A percentile compares a stretch with the other conserved stretches of the same genome.
phyloP scores from a whole-genome alignment of 2,329 filamentous ascomycete genomes.

The Phyllosticta paracitricarpa region DNA sequence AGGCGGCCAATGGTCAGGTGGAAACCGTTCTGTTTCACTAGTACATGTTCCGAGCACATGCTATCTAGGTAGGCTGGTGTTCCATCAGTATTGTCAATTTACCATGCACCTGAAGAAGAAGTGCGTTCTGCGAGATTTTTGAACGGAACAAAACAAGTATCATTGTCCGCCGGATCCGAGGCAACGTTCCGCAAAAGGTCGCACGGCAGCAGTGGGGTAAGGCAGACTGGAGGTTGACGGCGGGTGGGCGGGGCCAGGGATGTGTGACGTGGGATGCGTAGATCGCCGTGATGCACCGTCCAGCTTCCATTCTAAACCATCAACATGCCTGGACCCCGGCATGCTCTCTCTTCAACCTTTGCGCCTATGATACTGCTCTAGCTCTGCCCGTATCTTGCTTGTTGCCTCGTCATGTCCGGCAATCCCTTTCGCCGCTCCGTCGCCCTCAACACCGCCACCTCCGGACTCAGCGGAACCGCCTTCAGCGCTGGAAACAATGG shows the following conservation, averaged over 20 bases:
- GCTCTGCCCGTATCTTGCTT: constrained; percentile 6
- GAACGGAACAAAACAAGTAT: no score
- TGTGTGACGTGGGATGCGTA: constrained; percentile 10
- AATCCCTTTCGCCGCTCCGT: constrained; percentile 30
- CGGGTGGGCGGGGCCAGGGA: constrained; percentile 1
- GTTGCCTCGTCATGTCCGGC: constrained; percentile 24
- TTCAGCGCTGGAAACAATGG: neutral
- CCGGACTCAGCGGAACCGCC: neutral
- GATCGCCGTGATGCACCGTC: constrained; percentile 3
- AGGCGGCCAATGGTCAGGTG: no score
- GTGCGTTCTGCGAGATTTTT: neutral
- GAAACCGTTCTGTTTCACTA: no score
- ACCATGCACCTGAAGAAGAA: no score
- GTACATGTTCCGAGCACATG: neutral
- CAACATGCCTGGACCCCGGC: neutral
- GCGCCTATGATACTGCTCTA: constrained; percentile 4
- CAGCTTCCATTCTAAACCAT: neutral
- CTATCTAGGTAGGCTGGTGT: neutral
- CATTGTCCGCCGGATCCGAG: neutral
- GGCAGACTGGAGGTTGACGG: neutral
- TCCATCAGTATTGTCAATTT: neutral
- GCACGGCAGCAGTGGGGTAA: neutral
- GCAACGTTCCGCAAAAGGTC: neutral
- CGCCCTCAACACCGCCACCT: neutral
- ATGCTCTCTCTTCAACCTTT: constrained; percentile 1